Evolutionary conservation across 1,284 basidiomycete genomes (phyloP).

Genomic region (Marasmius fiardii): DNA sequence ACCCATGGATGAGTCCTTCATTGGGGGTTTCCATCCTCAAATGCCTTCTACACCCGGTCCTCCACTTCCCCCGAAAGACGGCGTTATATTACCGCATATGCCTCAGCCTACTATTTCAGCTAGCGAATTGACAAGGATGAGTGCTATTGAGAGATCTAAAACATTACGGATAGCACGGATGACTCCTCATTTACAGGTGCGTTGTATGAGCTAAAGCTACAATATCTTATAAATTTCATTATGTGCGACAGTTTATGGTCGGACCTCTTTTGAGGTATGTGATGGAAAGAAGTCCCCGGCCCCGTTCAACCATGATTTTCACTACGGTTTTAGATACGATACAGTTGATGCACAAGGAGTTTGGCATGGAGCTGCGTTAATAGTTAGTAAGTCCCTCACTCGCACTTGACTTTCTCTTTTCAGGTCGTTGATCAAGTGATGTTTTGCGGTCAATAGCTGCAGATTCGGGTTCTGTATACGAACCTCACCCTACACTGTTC

Average conservation of each 20-base stretch:
- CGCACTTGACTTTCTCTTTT: no score
- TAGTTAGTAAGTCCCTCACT: slow-evolving; percentile 63
- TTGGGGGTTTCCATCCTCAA: slow-evolving; percentile 44
- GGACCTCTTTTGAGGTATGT: slow-evolving; percentile 77
- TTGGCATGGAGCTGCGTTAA: slow-evolving; percentile 86
- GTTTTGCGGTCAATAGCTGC: slow-evolving; percentile 50
- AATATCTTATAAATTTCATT: slow-evolving; percentile 20
- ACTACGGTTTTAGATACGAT: slow-evolving; percentile 58
- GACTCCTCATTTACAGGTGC: slow-evolving; percentile 61
- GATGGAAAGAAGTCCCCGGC: slow-evolving; percentile 1
- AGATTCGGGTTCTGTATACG: slow-evolving; percentile 78
- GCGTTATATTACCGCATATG: slow-evolving; percentile 10
- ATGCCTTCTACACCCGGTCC: slow-evolving; percentile 19
- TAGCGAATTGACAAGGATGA: slow-evolving; percentile 44
- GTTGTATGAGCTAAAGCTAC: slow-evolving; percentile 11
- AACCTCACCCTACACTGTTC: slow-evolving; percentile 71
- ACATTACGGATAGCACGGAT: slow-evolving; percentile 55
- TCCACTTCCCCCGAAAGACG: slow-evolving; percentile 30
- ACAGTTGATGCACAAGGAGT: slow-evolving; percentile 74
- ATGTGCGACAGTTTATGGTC: slow-evolving; percentile 60
- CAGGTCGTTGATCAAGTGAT: slow-evolving; percentile 1
- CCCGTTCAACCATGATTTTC: slow-evolving; percentile 4
- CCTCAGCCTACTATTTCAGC: slow-evolving; percentile 30
- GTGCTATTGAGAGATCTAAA: slow-evolving; percentile 62
- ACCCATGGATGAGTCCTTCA: slow-evolving; percentile 57